Base-by-base conservation (phyloP, 2,329 filamentous ascomycete species). In the Colletotrichum abscissum region DNA sequence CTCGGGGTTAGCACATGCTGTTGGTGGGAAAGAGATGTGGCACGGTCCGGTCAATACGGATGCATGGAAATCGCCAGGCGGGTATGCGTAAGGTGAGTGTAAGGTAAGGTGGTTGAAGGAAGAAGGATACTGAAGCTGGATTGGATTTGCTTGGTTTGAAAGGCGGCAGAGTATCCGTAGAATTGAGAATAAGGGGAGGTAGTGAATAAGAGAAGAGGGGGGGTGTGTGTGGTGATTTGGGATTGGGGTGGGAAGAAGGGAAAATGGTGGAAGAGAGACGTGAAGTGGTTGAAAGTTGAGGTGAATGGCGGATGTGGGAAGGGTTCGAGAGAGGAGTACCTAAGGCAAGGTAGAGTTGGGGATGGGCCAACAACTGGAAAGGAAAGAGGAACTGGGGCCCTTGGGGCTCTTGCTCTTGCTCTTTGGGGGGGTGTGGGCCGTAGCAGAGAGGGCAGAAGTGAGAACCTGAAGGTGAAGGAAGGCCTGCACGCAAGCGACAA, bases 1-100 rank as follows among this genome's bases (percentile, higher is more conserved):
- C 71, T 71, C 33, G 67, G 63, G 69, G 72, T 72, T 68, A 74
- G 72, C 72, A 74, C 68, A 72, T 74, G 72, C 68, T 72, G 69
- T 73, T 63, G 72, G 64, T 35, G 54, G 58, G 35, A 74, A 74
- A 67, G 49, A 74, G 57, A 63, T 72, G 69, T 73, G 63, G 72
- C 72, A 59, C 58, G 57, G 69, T 72, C 16, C n/a, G 35, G 58
- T 74, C 54, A 73, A 55, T 67, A 68, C 57, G 35, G 63, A 74
- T 72, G 42, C 63, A 74, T 74, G 35, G 62, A 56, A 22, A 22
- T 65, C 62, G 58, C 42, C 24, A 46, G 59, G 72, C 54, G 69
- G 69, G 35, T 66, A 57, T 42, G 38, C 38, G 38, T 19, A 19
- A 56, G 66, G 46, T 26, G 35, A 49, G 57, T 26, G 30, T 24